Evolutionary conservation across 441 rosid genomes (phyloP).

Genomic region (Syzygium malaccense): DNA sequence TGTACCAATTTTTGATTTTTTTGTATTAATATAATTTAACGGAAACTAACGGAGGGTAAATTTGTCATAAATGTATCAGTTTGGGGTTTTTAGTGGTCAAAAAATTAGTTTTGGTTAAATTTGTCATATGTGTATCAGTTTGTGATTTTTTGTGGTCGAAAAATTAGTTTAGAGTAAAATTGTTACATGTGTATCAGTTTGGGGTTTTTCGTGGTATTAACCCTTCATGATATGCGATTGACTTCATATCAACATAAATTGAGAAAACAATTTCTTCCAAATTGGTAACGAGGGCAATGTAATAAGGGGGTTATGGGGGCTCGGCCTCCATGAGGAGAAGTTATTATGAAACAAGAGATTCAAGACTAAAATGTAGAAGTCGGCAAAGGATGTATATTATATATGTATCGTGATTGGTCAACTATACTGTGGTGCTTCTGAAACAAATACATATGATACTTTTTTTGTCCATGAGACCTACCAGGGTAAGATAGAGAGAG

Average conservation of each 20-base stretch:
- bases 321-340: neutral
- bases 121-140: too few relatives aligned
- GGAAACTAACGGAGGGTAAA: too few relatives aligned
- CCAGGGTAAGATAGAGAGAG: neutral
- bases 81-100: too few relatives aligned
- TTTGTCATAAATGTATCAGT: too few relatives aligned
- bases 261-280: neutral
- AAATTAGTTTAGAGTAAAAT: too few relatives aligned
- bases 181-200: too few relatives aligned
- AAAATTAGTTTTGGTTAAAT: too few relatives aligned
- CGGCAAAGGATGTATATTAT: neutral
- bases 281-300: neutral
- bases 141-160: fast-evolving
- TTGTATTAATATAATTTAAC: too few relatives aligned
- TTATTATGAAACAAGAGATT: neutral
- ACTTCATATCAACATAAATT: neutral
- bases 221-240: neutral
- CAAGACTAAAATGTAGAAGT: neutral
- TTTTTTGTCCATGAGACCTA: neutral
- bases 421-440: fast-evolving
- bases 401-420: fast-evolving
- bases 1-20: too few relatives aligned
- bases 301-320: neutral
- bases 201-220: too few relatives aligned
- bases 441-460: neutral